phyloP scores from a whole-genome alignment of 495 filamentous ascomycete genomes.

The Penicillium verhagenii region DNA sequence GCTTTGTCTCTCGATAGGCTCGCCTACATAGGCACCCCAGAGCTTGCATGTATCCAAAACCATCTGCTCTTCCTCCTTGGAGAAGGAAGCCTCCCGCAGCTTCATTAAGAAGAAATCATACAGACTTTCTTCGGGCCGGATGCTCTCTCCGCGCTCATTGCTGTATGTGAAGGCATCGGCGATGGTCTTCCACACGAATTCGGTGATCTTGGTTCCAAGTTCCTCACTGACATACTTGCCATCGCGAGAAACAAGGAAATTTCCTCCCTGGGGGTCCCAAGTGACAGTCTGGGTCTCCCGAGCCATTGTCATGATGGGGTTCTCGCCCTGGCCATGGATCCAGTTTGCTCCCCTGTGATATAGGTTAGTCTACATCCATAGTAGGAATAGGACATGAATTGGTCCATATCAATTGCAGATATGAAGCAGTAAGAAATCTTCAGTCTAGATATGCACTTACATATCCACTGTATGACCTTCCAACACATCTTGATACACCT shows the following conservation, averaged over 20 bases:
- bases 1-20: slow-evolving; percentile 72
- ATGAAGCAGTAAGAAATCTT: neutral
- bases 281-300: slow-evolving; percentile 61
- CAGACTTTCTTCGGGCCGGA: slow-evolving; percentile 66
- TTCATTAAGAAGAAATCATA: slow-evolving; percentile 73
- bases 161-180: slow-evolving; percentile 77
- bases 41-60: slow-evolving; percentile 63
- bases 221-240: slow-evolving; percentile 57
- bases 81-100: slow-evolving; percentile 54
- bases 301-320: slow-evolving; percentile 81
- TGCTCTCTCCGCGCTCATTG: slow-evolving; percentile 61
- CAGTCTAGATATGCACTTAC: slow-evolving; percentile 23
- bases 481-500: slow-evolving; percentile 42
- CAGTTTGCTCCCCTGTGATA: slow-evolving; percentile 77
- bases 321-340: slow-evolving; percentile 86
- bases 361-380: slow-evolving; percentile 10
- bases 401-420: no score
- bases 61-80: slow-evolving; percentile 50
- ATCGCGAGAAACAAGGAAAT: slow-evolving; percentile 59
- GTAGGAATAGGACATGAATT: no score
- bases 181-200: slow-evolving; percentile 77
- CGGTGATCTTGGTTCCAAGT: slow-evolving; percentile 52
- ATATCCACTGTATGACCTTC: slow-evolving; percentile 48
- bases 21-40: slow-evolving; percentile 91
- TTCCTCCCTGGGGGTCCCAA: slow-evolving; percentile 53